A percentile compares a stretch with the other conserved stretches of the same genome.
These are phyloP conservation scores for Quercus variabilis DNA, from an alignment of 306 rosid genomes.

Conservation along the genomic window DNA sequence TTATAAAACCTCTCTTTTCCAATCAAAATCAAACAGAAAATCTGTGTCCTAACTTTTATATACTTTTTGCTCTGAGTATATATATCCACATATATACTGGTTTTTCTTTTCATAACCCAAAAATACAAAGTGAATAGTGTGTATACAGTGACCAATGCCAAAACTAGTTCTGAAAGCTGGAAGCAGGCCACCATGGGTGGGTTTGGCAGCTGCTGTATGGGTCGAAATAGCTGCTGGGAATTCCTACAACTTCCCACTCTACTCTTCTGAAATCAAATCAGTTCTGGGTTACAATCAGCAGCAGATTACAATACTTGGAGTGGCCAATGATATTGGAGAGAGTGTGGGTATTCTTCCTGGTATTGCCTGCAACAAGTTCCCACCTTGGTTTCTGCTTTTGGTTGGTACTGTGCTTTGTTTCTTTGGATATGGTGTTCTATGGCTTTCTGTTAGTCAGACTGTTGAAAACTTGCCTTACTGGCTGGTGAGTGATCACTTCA, in stretches of 20 bases:
- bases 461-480: conserved; percentile 50
- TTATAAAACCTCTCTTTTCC: too few species aligned
- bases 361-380: conserved; percentile 69
- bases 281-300: conserved; percentile 69
- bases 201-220: conserved; percentile 90
- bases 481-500: conserved; percentile 38
- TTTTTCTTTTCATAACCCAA: background rate
- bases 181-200: conserved; percentile 93
- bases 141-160: conserved; percentile 24
- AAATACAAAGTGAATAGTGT: background rate
- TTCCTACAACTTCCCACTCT: conserved; percentile 67
- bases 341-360: conserved; percentile 64
- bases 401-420: conserved; percentile 57
- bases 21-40: too few species aligned
- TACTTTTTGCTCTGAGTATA: background rate
- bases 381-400: conserved; percentile 80
- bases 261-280: conserved; percentile 66
- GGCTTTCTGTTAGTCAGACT: conserved; percentile 59
- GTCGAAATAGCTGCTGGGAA: conserved; percentile 60
- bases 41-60: too few species aligned
- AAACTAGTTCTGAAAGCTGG: conserved; percentile 59
- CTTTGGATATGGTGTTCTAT: conserved; percentile 69
- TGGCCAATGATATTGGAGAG: conserved; percentile 82
- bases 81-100: background rate
- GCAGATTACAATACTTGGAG: conserved; percentile 72